Percentiles rank a stretch among this genome's conserved stretches.
phyloP scores from a whole-genome alignment of 2,329 filamentous ascomycete genomes.

The Thermochaetoides dissita region DNA sequence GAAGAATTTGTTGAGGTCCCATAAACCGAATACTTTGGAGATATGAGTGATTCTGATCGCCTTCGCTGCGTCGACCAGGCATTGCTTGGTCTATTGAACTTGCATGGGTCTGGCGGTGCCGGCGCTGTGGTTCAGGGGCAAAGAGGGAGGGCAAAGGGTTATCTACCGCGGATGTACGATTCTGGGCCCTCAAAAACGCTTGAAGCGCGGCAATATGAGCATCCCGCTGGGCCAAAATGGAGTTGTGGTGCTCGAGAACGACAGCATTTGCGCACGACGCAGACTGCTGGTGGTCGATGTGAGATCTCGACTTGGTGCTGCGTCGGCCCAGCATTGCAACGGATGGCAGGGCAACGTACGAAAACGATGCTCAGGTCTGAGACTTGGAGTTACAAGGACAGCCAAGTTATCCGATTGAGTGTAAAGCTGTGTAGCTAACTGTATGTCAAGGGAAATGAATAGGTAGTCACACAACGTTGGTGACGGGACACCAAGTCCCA shows the following conservation, averaged over 20 bases:
- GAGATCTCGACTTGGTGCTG: constrained; percentile 30
- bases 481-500: background rate
- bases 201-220: constrained; percentile 48
- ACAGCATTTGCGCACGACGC: constrained; percentile 33
- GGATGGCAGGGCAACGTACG: too few relatives aligned
- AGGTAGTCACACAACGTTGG: constrained; percentile 1
- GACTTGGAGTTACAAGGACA: background rate
- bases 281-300: constrained; percentile 39
- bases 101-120: too few relatives aligned
- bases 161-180: constrained; percentile 24
- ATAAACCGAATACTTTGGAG: too few relatives aligned
- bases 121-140: too few relatives aligned
- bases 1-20: too few relatives aligned
- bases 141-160: constrained; percentile 19
- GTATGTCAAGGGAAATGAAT: constrained; percentile 9
- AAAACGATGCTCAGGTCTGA: background rate
- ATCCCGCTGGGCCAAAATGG: constrained; percentile 37
- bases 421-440: constrained; percentile 13
- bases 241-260: constrained; percentile 34
- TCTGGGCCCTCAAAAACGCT: constrained; percentile 42
- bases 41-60: too few relatives aligned
- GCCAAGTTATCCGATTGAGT: background rate
- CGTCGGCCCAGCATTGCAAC: constrained; percentile 31
- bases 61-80: too few relatives aligned
- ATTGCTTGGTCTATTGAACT: too few relatives aligned